Conservation (phyloP, 805 yeast genomes). For the Schizosaccharomyces lindneri region DNA sequence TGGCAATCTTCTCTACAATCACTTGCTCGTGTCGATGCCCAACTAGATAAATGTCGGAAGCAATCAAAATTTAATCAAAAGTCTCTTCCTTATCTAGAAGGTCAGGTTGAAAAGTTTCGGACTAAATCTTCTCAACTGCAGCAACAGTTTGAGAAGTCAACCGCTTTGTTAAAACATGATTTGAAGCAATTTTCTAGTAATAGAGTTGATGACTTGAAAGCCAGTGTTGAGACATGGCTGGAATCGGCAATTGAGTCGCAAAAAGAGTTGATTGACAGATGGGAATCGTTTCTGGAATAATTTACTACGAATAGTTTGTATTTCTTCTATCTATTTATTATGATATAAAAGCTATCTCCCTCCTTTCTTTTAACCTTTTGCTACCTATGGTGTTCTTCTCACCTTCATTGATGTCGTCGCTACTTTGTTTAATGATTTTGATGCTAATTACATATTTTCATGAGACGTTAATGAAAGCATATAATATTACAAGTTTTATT, state of each 20-base stretch:
- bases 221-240: slow-evolving; percentile 67
- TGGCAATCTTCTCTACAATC: slow-evolving; percentile 25
- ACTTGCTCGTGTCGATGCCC: slow-evolving; percentile 21
- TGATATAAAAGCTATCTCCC: too few relatives aligned
- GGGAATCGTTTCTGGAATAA: not conserved
- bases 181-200: slow-evolving; percentile 44
- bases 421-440: too few relatives aligned
- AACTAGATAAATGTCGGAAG: slow-evolving; percentile 22
- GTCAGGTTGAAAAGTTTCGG: slow-evolving; percentile 34
- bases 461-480: too few relatives aligned
- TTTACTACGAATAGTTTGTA: too few relatives aligned
- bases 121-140: slow-evolving; percentile 29
- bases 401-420: too few relatives aligned
- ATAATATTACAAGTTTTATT: too few relatives aligned
- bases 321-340: too few relatives aligned
- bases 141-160: slow-evolving; percentile 35
- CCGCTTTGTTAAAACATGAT: slow-evolving; percentile 42
- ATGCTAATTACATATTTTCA: too few relatives aligned
- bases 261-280: slow-evolving; percentile 29
- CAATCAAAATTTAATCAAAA: slow-evolving; percentile 34
- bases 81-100: slow-evolving; percentile 29
- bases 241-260: slow-evolving; percentile 82
- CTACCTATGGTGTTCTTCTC: too few relatives aligned
- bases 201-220: slow-evolving; percentile 61
- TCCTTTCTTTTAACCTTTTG: too few relatives aligned